These are phyloP conservation scores for Cercospora sp. DNA, from an alignment of 2,329 filamentous ascomycete genomes.

Conservation along the genomic window DNA sequence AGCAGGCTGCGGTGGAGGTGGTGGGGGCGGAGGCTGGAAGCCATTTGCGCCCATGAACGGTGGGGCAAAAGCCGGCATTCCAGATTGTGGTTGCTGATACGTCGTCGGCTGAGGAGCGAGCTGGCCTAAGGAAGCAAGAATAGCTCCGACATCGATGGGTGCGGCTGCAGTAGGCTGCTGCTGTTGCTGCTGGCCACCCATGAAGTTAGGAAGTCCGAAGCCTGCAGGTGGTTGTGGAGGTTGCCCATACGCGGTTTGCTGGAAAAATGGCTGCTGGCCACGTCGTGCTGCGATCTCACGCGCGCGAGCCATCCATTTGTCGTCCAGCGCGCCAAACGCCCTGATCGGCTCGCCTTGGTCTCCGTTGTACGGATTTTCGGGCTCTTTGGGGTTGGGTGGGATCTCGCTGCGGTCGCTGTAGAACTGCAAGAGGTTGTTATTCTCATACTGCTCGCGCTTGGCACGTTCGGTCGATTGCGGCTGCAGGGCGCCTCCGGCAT, in stretches of 20 bases:
- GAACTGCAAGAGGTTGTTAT: slow-evolving; percentile 50
- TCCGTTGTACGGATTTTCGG: slow-evolving; percentile 41
- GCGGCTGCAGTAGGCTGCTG: slow-evolving; percentile 1
- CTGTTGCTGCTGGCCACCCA: slow-evolving; percentile 16
- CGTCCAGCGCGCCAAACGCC: slow-evolving; percentile 44
- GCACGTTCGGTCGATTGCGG: slow-evolving; percentile 47
- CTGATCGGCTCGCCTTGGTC: slow-evolving; percentile 33
- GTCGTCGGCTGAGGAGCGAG: slow-evolving; percentile 20
- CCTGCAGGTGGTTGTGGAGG: slow-evolving; percentile 19
- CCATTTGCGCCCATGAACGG: slow-evolving; percentile 26
- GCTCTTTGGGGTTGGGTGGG: slow-evolving; percentile 50
- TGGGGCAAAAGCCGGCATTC: slow-evolving; percentile 18
- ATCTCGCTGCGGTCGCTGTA: slow-evolving; percentile 50
- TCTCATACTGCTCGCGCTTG: slow-evolving; percentile 49
- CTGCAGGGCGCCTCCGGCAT: slow-evolving; percentile 46
- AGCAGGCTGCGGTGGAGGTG: slow-evolving; percentile 20
- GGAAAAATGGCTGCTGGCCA: slow-evolving; percentile 13
- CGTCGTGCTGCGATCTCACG: slow-evolving; percentile 19
- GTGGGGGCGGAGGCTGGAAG: slow-evolving; percentile 19
- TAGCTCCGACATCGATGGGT: slow-evolving; percentile 5
- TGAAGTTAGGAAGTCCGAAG: slow-evolving; percentile 17
- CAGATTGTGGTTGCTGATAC: slow-evolving; percentile 24
- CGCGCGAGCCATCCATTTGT: slow-evolving; percentile 30
- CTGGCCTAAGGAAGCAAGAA: slow-evolving; percentile 14
- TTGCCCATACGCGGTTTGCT: background rate